Evolutionary conservation across 2,329 filamentous ascomycete species (phyloP), one percentile per base, ranked within the genome.

Genomic region (Trichoderma guizhouense): DNA sequence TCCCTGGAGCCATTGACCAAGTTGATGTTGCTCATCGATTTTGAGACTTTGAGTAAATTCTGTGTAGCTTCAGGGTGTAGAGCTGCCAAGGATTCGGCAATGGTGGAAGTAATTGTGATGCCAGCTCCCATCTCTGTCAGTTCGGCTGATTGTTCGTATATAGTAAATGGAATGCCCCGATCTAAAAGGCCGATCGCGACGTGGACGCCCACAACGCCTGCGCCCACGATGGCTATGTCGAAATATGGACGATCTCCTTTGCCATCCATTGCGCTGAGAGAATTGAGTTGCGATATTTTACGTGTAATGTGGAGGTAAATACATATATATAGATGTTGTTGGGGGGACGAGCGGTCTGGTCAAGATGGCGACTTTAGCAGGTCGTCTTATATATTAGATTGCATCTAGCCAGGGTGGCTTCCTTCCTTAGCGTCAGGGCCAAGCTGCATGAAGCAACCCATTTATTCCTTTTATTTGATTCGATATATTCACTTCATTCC

Each of bases 61-160:
- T 55, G 24, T 32, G 21, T n/a, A 32, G 43, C 26, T 8, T 14
- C 24, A 7, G 65, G 32, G 26, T 68, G 34, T 5, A 68, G 5
- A 32, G 53, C 34, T 2, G 32, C 14, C 65, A 68, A 47, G 53
- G 51, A 68, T 3, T 58, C 18, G 11, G 58, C 26, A 18, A 32
- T 73, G 86, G 87, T n/a, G 85, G 84, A 8, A 82, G 84, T 74
- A 87, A 84, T 3, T 24, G 84, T 86, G 30, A 88, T 84, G 8
- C 86, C 86, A 0, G 86, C 86, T 0, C 86, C 86, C 5, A 85
- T 83, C 39, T 43, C 39, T 43, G 39, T 43, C 39, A 43, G 4
- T 43, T 43, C 39, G 39, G 39, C 62, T 0, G 84, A 81, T 7
- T 83, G 82, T 75, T 88, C 86, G 74, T 86, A 88, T 3, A 88